Base-by-base conservation (phyloP, 108 stramenopile genomes). In the Fistulifera solaris region DNA sequence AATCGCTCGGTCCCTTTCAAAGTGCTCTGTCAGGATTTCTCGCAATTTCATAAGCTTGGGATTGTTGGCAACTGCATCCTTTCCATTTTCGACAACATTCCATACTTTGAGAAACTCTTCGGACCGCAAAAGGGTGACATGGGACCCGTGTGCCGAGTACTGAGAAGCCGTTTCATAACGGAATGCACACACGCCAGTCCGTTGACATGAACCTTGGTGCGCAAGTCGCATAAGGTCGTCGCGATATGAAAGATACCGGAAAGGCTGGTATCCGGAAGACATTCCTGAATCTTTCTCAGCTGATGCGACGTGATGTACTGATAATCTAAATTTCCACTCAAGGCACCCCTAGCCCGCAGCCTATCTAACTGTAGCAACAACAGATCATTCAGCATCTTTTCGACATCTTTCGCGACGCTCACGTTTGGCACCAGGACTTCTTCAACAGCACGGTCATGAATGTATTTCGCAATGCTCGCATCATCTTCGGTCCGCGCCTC, bases 401-500 rank as follows among this genome's bases (percentile, higher is more conserved):
- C 82, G 27, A 89, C 65, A 2, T 55, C 22, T 45, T 23, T 61
- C 54, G 46, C 79, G 45, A 12, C 40, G 54, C 14, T 59, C 67
- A 38, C 65, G 63, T 47, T 66, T 59, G 25, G 70, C 69, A 92
- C 82, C 10, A 74, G 48, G 13, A 90, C 62, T 17, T 83, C 52
- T 56, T 94, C 88, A 15, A 83, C 67, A 22, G 61, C 46, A 8
- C 82, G 81, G 14, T 80, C 23, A 61, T 93, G 88, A n/a, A 84
- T 65, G 59, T 98, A 94, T 23, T 70, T 61, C 23, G 63, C 62
- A 0, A 98, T 89, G 23, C 78, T 62, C 5, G 76, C 61, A 67
- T 98, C 96, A 18, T 62, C 64, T 43, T 98, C 96, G 15, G 74
- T 67, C 45, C 89, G 77, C 14, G 83, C 80, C 68, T 93, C 94